Percentiles rank a stretch among this genome's conserved stretches.
phyloP scores from a whole-genome alignment of 23 red algal genomes.

The Gracilaria gracilis region DNA sequence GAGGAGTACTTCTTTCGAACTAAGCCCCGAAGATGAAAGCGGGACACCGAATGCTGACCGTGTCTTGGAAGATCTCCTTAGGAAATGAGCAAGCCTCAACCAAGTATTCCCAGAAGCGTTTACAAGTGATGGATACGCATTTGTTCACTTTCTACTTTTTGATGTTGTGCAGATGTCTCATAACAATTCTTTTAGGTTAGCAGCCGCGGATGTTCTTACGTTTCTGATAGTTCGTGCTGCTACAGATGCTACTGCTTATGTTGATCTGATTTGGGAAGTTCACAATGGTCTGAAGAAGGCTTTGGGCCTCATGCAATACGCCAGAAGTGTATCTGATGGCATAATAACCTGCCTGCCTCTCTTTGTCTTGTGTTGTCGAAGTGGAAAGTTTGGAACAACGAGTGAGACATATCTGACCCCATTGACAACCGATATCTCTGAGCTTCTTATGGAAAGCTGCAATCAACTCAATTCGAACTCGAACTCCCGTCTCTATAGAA shows the following conservation, averaged over 20 bases:
- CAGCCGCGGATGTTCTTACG: constrained; percentile 54
- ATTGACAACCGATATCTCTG: constrained; percentile 16
- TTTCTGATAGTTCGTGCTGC: constrained; percentile 27
- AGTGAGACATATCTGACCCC: constrained; percentile 24
- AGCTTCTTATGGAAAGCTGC: constrained; percentile 38
- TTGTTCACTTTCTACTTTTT: constrained; percentile 45
- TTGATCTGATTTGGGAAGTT: constrained; percentile 20
- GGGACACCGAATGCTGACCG: not conserved
- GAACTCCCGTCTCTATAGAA: constrained; percentile 68
- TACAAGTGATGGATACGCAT: not conserved
- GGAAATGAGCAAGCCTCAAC: not conserved
- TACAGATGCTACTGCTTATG: not conserved
- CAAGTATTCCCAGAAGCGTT: constrained; percentile 19
- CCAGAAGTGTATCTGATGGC: constrained; percentile 54
- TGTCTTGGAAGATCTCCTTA: constrained; percentile 7
- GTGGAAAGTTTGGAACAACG: constrained; percentile 22
- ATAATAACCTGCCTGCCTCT: constrained; percentile 49
- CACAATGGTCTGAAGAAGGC: constrained; percentile 31
- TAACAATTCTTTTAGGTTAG: constrained; percentile 12
- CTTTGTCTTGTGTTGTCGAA: constrained; percentile 48
- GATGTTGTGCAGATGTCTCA: constrained; percentile 61
- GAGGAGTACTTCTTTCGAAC: not conserved
- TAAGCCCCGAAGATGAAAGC: constrained; percentile 8
- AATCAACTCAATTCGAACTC: constrained; percentile 65
- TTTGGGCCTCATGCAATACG: constrained; percentile 48